Evolutionary conservation across 2,329 filamentous ascomycete species (phyloP).

Genomic region (Alternaria longipes): DNA sequence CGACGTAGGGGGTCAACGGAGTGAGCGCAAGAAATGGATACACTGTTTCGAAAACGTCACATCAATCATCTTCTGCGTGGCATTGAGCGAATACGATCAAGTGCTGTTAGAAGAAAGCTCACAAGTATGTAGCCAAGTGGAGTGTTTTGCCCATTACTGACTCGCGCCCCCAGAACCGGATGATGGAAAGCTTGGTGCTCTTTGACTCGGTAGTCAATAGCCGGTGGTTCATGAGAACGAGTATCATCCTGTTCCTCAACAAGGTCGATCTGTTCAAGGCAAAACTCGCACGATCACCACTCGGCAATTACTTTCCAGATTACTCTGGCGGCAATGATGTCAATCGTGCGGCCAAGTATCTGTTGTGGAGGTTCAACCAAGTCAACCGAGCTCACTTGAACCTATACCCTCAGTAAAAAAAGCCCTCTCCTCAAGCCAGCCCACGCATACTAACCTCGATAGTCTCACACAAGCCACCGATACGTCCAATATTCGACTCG

Average conservation of each 20-base stretch:
- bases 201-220: slow-evolving; percentile 99
- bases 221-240: slow-evolving; percentile 98
- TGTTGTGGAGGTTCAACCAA: slow-evolving; percentile 98
- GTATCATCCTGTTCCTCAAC: slow-evolving; percentile 98
- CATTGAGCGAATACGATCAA: slow-evolving; percentile 97
- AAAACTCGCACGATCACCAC: slow-evolving; percentile 86
- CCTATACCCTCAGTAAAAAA: slow-evolving; percentile 83
- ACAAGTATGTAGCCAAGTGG: slow-evolving; percentile 69
- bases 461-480: slow-evolving; percentile 98
- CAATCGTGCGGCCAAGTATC: slow-evolving; percentile 96
- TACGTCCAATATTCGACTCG: slow-evolving; percentile 95
- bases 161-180: slow-evolving; percentile 77
- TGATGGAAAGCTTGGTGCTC: slow-evolving; percentile 97
- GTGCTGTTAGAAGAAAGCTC: slow-evolving; percentile 96
- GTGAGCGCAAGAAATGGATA: slow-evolving; percentile 99
- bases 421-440: not conserved
- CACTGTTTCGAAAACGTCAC: slow-evolving; percentile 99
- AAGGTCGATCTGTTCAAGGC: slow-evolving; percentile 98
- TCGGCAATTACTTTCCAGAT: slow-evolving; percentile 96
- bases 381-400: slow-evolving; percentile 97
- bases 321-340: slow-evolving; percentile 98
- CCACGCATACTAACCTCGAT: slow-evolving; percentile 25
- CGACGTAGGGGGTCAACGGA: slow-evolving; percentile 95
- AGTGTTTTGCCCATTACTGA: slow-evolving; percentile 30
- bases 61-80: slow-evolving; percentile 99